Evolutionary conservation across 176 grass and related monocot species (phyloP).

Genomic region (Urochloa ruziziensis): DNA sequence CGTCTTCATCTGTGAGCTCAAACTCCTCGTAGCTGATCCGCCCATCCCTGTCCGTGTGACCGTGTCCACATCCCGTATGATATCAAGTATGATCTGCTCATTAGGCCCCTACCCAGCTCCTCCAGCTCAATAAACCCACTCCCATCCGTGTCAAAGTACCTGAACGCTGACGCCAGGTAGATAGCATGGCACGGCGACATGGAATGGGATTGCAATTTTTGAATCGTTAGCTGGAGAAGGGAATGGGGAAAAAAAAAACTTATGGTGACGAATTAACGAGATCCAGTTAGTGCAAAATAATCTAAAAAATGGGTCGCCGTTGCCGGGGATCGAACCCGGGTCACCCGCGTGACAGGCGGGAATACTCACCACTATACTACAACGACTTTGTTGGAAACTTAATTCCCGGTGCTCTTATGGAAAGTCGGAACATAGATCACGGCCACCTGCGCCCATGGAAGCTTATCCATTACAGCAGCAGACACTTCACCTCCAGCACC

Average conservation of each 20-base stretch:
- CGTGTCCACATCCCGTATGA: constrained; percentile 86
- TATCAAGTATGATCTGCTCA: constrained; percentile 73
- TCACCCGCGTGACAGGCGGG: constrained; percentile 82
- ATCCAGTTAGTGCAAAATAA: background rate
- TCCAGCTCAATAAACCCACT: constrained; percentile 85
- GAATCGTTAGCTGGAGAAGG: background rate
- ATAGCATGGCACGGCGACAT: too few species aligned
- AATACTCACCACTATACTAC: constrained; percentile 43
- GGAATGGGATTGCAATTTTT: too few species aligned
- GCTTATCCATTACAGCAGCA: constrained; percentile 15
- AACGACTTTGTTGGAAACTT: background rate
- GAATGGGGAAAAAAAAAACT: background rate
- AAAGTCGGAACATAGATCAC: too few species aligned
- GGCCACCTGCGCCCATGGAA: too few species aligned
- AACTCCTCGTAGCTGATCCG: constrained; percentile 90
- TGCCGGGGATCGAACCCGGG: constrained; percentile 94
- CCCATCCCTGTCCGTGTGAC: constrained; percentile 63
- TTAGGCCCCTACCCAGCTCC: constrained; percentile 68
- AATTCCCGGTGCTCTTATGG: too few species aligned
- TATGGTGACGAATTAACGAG: background rate
- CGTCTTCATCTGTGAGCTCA: constrained; percentile 91
- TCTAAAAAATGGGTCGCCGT: constrained; percentile 4
- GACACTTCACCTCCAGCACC: background rate
- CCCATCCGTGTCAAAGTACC: constrained; percentile 82
- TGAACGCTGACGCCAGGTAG: constrained; percentile 73